Evolutionary conservation across 345 rosid genomes (phyloP).

Genomic region (Rhizophora mangle): DNA sequence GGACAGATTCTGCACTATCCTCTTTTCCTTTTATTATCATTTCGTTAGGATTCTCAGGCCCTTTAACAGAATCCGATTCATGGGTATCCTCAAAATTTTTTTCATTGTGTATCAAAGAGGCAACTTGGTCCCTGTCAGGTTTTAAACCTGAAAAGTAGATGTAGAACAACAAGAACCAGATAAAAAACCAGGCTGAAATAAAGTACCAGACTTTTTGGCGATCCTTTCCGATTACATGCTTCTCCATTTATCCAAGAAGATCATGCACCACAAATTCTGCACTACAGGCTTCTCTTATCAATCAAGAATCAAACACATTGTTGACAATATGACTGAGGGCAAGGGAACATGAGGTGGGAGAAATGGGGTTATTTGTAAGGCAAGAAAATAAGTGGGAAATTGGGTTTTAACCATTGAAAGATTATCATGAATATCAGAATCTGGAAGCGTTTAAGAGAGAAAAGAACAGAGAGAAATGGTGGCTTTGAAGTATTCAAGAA

Average conservation of each 20-base stretch:
- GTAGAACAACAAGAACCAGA: conserved; percentile 51
- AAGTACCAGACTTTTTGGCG: conserved; percentile 51
- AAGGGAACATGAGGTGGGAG: background rate
- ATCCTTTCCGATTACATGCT: conserved; percentile 29
- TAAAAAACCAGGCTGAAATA: conserved; percentile 32
- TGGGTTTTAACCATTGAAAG: conserved; percentile 1
- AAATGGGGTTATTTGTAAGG: background rate
- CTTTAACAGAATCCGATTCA: conserved; percentile 22
- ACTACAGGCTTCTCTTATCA: background rate
- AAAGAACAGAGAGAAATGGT: background rate
- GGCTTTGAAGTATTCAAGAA: conserved; percentile 22
- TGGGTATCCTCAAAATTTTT: conserved; percentile 2
- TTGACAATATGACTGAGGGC: background rate
- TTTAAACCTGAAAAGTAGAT: conserved; percentile 36
- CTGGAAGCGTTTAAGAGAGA: background rate
- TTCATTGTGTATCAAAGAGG: conserved; percentile 22
- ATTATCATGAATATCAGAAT: background rate
- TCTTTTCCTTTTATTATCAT: background rate
- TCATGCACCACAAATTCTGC: background rate
- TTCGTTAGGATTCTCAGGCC: background rate
- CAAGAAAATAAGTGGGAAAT: background rate
- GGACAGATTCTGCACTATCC: background rate
- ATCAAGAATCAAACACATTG: background rate
- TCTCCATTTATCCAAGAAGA: conserved; percentile 39
- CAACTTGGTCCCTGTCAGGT: conserved; percentile 24